Evolutionary conservation across 345 rosid species (phyloP).

Genomic region (Rhodamnia rubescens): DNA sequence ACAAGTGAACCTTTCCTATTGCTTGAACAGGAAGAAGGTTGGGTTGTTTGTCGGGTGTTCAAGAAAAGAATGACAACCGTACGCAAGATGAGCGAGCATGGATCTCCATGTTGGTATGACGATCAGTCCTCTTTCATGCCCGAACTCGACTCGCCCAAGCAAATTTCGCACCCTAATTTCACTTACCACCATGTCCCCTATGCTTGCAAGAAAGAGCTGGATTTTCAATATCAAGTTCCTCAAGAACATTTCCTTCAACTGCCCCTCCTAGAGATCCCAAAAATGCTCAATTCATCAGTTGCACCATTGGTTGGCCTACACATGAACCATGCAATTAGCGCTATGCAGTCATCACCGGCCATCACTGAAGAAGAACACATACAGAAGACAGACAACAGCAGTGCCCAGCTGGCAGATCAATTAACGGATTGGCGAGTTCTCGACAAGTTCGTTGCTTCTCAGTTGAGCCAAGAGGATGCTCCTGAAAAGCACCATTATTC

Average conservation of each 20-base stretch:
- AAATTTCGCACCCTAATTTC: conserved; percentile 23
- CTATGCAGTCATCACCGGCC: conserved; percentile 13
- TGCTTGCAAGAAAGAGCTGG: conserved; percentile 55
- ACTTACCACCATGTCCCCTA: conserved; percentile 24
- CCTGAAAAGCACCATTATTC: conserved; percentile 12
- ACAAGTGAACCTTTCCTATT: not conserved
- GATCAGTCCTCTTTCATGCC: conserved; percentile 49
- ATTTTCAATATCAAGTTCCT: conserved; percentile 27
- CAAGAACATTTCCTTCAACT: conserved; percentile 56
- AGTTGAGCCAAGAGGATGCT: conserved; percentile 53
- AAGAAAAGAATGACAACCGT: conserved; percentile 61
- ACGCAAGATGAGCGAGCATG: conserved; percentile 34
- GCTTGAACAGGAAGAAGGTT: conserved; percentile 71
- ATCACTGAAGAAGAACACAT: conserved; percentile 22
- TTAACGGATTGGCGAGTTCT: conserved; percentile 68
- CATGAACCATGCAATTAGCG: conserved; percentile 21
- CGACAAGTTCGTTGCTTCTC: conserved; percentile 70
- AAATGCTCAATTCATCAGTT: conserved; percentile 8
- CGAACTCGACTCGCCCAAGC: conserved; percentile 43
- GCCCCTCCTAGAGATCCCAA: conserved; percentile 57
- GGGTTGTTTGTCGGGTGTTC: conserved; percentile 95
- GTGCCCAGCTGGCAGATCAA: conserved; percentile 23
- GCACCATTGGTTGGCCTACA: conserved; percentile 15
- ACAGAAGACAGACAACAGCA: conserved; percentile 14
- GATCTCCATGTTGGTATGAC: conserved; percentile 52